These are phyloP conservation scores for Microstroma glucosiphilum DNA, from an alignment of 1,284 basidiomycete genomes.

Conservation along the genomic window DNA sequence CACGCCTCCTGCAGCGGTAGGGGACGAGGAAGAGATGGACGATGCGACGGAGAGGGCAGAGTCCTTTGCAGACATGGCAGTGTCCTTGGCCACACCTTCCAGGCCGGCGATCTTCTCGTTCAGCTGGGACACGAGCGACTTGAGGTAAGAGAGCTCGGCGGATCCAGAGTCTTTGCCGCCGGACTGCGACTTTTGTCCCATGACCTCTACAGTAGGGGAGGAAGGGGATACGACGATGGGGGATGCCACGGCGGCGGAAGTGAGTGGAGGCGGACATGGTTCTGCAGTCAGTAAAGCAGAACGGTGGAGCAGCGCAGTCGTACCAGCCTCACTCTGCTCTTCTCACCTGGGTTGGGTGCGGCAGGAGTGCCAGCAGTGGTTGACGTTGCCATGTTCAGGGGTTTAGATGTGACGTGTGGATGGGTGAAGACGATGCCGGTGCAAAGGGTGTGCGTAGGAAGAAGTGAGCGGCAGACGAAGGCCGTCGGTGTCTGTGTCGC, in stretches of 20 bases:
- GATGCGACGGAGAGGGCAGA: slow-evolving; percentile 19
- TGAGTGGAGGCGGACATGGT: not conserved
- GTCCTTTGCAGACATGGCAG: slow-evolving; percentile 15
- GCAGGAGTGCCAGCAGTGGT: slow-evolving; percentile 18
- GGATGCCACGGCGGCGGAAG: not conserved
- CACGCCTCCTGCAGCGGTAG: slow-evolving; percentile 27
- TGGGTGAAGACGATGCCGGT: not conserved
- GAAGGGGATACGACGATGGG: not conserved
- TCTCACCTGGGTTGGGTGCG: slow-evolving; percentile 16
- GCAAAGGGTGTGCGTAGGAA: not conserved
- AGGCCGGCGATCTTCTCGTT: slow-evolving; percentile 42
- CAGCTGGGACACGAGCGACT: slow-evolving; percentile 44
- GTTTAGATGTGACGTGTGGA: not conserved
- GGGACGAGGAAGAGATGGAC: slow-evolving; percentile 3
- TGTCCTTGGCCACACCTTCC: slow-evolving; percentile 17
- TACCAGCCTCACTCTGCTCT: not conserved
- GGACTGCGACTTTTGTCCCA: slow-evolving; percentile 6
- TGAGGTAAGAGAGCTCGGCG: slow-evolving; percentile 43
- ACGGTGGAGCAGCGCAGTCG: too few relatives aligned
- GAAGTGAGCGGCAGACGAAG: too few relatives aligned
- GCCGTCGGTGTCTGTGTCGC: too few relatives aligned
- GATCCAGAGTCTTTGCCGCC: slow-evolving; percentile 9
- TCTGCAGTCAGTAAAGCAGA: not conserved
- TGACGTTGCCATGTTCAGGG: slow-evolving; percentile 15
- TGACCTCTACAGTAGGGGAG: not conserved